Conservation (phyloP, 225 moss, liverwort and hornwort species). For the Polytrichum formosum region DNA sequence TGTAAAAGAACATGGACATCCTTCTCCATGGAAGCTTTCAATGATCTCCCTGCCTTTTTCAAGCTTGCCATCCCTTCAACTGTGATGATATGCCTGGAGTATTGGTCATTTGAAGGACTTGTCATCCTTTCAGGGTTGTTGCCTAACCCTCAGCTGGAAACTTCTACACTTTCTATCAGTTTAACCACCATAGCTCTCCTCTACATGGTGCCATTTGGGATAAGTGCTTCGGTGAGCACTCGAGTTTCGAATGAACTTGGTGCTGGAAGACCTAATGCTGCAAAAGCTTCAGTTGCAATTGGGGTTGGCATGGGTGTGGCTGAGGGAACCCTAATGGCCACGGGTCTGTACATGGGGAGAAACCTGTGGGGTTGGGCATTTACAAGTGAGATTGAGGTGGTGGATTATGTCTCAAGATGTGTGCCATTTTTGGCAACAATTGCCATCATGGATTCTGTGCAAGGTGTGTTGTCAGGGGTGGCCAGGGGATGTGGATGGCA, state of each 20-base stretch:
- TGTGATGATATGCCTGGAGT: conserved; percentile 75
- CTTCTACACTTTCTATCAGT: conserved; percentile 63
- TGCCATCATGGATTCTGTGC: conserved; percentile 19
- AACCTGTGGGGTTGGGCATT: conserved; percentile 42
- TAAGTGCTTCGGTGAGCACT: conserved; percentile 58
- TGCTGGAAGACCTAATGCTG: conserved; percentile 54
- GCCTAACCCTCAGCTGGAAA: conserved; percentile 68
- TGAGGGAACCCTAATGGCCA: conserved; percentile 38
- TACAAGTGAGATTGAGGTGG: conserved; percentile 29
- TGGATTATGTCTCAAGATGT: conserved; percentile 19
- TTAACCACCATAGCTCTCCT: conserved; percentile 46
- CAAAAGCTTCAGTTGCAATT: conserved; percentile 44
- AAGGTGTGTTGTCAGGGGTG: conserved; percentile 38
- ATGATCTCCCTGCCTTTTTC: conserved; percentile 50
- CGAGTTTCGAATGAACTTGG: conserved; percentile 78
- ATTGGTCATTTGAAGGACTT: conserved; percentile 65
- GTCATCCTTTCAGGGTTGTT: conserved; percentile 68
- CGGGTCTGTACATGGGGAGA: conserved; percentile 18
- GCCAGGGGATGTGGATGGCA: conserved; percentile 44
- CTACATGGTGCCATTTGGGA: conserved; percentile 57
- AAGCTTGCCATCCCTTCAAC: conserved; percentile 70
- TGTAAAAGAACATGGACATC: conserved; percentile 60
- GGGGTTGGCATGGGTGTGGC: conserved; percentile 25
- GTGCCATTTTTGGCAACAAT: conserved; percentile 24
- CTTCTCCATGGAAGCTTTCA: conserved; percentile 51